Conservation (phyloP, 1,284 basidiomycete genomes). For the Ustilago lituana region DNA sequence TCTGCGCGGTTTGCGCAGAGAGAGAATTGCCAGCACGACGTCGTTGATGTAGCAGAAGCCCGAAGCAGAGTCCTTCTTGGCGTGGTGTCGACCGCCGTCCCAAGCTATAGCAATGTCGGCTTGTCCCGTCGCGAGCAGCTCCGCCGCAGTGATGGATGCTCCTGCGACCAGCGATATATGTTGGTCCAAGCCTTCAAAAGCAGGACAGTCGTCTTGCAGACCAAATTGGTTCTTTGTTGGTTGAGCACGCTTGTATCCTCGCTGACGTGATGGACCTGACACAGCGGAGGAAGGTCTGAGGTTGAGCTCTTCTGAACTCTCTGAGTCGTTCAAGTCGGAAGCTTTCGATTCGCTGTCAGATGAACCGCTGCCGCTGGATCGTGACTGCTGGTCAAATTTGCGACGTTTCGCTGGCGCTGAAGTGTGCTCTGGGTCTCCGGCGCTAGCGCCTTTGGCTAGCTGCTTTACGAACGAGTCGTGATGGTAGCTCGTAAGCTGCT, state of each 20-base stretch:
- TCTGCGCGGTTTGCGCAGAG: slow-evolving; percentile 30
- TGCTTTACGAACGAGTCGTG: slow-evolving; percentile 18
- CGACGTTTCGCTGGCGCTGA: slow-evolving; percentile 15
- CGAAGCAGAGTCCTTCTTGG: slow-evolving; percentile 40
- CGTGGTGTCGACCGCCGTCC: slow-evolving; percentile 75
- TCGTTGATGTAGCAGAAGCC: slow-evolving; percentile 96
- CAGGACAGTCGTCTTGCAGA: slow-evolving; percentile 83
- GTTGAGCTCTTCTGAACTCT: slow-evolving; percentile 5
- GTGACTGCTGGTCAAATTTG: not conserved
- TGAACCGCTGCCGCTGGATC: not conserved
- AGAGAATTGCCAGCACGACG: slow-evolving; percentile 75
- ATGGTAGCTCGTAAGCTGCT: slow-evolving; percentile 38
- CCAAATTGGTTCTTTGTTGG: slow-evolving; percentile 70
- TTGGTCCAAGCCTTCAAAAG: slow-evolving; percentile 75
- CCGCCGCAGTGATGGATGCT: slow-evolving; percentile 78
- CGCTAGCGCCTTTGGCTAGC: slow-evolving; percentile 10
- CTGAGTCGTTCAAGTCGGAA: slow-evolving; percentile 1
- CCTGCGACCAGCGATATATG: slow-evolving; percentile 81
- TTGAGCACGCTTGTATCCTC: slow-evolving; percentile 39
- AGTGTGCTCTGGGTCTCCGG: slow-evolving; percentile 2
- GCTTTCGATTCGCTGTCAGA: slow-evolving; percentile 2
- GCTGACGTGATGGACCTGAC: slow-evolving; percentile 5
- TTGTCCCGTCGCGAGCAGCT: slow-evolving; percentile 72
- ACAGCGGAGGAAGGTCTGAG: slow-evolving; percentile 15
- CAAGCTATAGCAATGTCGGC: slow-evolving; percentile 79